phyloP scores from a whole-genome alignment of 2,329 filamentous ascomycete genomes.

The Botrytis tulipae region DNA sequence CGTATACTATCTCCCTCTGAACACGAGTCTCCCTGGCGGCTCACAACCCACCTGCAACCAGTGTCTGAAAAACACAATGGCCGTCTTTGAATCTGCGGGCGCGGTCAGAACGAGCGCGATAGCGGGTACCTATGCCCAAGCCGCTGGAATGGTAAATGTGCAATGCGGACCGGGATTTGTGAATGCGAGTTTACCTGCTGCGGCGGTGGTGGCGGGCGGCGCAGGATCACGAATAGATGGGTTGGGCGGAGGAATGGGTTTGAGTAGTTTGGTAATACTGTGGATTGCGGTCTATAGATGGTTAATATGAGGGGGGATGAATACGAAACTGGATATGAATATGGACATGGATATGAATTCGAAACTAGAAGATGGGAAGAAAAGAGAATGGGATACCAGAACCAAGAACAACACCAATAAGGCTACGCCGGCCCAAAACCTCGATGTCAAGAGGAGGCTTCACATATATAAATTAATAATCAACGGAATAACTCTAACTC shows the following conservation, averaged over 20 bases:
- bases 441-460: background rate
- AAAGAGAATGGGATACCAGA: background rate
- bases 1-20: slow-evolving; percentile 83
- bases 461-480: background rate
- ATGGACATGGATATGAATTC: background rate
- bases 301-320: background rate
- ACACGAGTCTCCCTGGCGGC: slow-evolving; percentile 44
- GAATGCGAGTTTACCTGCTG: slow-evolving; percentile 49
- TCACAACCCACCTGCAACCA: slow-evolving; percentile 68
- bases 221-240: background rate
- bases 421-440: slow-evolving; percentile 3
- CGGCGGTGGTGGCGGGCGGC: background rate
- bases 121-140: slow-evolving; percentile 64
- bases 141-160: slow-evolving; percentile 71
- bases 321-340: background rate
- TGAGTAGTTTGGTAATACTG: background rate
- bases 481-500: background rate
- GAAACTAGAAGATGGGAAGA: background rate
- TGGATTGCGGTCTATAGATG: background rate
- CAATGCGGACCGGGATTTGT: slow-evolving; percentile 59
- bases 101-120: slow-evolving; percentile 65
- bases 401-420: background rate
- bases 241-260: background rate
- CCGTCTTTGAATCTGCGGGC: slow-evolving; percentile 69
- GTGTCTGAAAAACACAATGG: slow-evolving; percentile 80